Conservation (phyloP, 2,329 filamentous ascomycete species). For the Alternaria arbusti region DNA sequence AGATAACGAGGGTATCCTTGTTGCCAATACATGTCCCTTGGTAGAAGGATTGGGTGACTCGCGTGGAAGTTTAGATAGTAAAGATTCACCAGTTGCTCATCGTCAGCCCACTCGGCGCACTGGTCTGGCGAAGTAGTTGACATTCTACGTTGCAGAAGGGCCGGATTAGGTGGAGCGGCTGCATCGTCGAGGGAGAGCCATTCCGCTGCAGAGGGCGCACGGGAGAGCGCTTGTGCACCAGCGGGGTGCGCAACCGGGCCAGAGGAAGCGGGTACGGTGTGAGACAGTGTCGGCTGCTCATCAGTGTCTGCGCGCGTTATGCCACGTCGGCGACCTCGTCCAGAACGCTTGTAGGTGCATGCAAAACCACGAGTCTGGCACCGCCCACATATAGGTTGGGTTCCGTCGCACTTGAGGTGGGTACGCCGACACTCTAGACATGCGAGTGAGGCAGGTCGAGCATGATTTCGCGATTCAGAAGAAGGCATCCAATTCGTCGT, state of each 20-base stretch:
- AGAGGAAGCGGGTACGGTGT: background rate
- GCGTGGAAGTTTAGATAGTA: constrained; percentile 61
- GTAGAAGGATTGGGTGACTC: constrained; percentile 60
- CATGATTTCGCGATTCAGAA: background rate
- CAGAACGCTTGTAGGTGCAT: constrained; percentile 55
- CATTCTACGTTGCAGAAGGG: background rate
- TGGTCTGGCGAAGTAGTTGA: background rate
- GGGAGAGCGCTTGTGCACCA: background rate
- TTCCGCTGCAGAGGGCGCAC: constrained; percentile 21
- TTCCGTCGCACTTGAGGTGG: constrained; percentile 58
- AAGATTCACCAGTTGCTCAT: constrained; percentile 49
- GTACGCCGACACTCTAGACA: constrained; percentile 56
- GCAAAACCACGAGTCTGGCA: constrained; percentile 47
- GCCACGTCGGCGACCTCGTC: constrained; percentile 50
- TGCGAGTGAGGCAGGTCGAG: constrained; percentile 42
- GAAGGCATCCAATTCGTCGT: constrained; percentile 4
- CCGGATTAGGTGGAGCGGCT: background rate
- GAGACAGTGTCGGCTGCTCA: background rate
- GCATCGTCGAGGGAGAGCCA: constrained; percentile 23
- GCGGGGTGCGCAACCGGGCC: constrained; percentile 13
- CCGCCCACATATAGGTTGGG: constrained; percentile 52
- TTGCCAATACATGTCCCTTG: constrained; percentile 51
- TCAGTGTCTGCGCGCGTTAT: constrained; percentile 19
- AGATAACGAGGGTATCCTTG: constrained; percentile 47
- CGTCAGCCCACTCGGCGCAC: constrained; percentile 5